Evolutionary conservation across 2,329 filamentous ascomycete species (phyloP).

Genomic region (Colletotrichum liaoningense): DNA sequence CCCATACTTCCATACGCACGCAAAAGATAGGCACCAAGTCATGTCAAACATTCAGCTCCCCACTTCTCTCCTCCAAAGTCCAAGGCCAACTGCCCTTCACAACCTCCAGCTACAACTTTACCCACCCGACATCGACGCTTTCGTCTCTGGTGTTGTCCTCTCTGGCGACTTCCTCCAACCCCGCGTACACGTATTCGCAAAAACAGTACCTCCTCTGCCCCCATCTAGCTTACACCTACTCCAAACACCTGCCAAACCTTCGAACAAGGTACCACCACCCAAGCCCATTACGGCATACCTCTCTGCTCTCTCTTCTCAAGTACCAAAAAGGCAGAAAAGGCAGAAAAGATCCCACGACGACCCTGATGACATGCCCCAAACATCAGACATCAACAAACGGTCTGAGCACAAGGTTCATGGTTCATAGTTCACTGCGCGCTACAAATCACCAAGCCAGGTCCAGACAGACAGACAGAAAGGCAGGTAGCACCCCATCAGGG

Average conservation of each 20-base stretch:
- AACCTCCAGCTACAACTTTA: no score
- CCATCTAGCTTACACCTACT: not conserved
- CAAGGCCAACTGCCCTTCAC: no score
- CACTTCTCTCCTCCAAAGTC: no score
- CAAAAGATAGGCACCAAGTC: no score
- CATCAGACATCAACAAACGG: not conserved
- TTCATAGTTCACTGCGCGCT: not conserved
- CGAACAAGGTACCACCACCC: not conserved
- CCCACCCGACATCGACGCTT: constrained; percentile 5
- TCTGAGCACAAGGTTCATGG: not conserved
- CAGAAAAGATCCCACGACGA: not conserved
- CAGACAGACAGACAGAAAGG: no score
- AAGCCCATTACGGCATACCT: not conserved
- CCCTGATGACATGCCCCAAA: not conserved
- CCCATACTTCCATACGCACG: no score
- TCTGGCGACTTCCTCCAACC: no score
- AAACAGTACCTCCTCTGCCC: not conserved
- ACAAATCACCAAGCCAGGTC: no score
- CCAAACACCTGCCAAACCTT: not conserved
- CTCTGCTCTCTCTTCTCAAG: no score
- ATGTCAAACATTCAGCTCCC: no score
- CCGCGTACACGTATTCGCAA: constrained; percentile 27
- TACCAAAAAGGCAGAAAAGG: not conserved
- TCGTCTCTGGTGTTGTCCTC: no score
- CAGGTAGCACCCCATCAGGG: no score